Conservation (phyloP, 2,329 filamentous ascomycete genomes). For the Claviceps africana region DNA sequence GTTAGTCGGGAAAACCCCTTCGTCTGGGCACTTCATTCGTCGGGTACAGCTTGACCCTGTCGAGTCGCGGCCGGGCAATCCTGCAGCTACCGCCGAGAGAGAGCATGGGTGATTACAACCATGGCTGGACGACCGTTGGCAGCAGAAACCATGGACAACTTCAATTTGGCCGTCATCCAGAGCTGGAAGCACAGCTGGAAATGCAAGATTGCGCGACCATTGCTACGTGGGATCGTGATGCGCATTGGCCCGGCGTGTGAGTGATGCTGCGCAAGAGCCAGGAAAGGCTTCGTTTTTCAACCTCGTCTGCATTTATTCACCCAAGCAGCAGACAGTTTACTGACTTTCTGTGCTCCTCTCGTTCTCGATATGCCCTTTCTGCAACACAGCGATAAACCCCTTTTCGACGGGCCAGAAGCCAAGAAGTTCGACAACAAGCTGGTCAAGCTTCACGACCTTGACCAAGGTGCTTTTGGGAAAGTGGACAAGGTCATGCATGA, state of each 20-base stretch:
- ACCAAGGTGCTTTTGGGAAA: conserved; percentile 27
- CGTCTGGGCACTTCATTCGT: not conserved
- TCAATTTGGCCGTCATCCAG: conserved; percentile 7
- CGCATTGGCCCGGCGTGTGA: conserved; percentile 21
- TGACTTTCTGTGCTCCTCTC: not conserved
- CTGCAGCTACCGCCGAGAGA: not conserved
- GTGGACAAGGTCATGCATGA: conserved; percentile 30
- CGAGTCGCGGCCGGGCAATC: not conserved
- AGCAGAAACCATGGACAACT: conserved; percentile 11
- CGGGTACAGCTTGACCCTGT: not conserved
- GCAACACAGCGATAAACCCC: conserved; percentile 15
- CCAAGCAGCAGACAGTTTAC: not conserved
- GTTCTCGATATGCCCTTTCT: not conserved
- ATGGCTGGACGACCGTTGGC: conserved; percentile 21
- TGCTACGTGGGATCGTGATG: conserved; percentile 18
- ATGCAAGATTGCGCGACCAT: conserved; percentile 17
- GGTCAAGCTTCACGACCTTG: conserved; percentile 22
- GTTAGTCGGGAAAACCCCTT: not conserved
- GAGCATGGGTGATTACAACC: conserved; percentile 16
- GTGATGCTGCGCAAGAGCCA: conserved; percentile 5
- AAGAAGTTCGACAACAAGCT: conserved; percentile 21
- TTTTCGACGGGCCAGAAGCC: conserved; percentile 17
- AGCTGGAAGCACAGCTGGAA: conserved; percentile 18
- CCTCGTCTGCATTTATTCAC: not conserved
- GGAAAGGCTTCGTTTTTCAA: not conserved